Base-by-base conservation (phyloP, 1,139 yeast species). In the Hyphopichia khmerensis region DNA sequence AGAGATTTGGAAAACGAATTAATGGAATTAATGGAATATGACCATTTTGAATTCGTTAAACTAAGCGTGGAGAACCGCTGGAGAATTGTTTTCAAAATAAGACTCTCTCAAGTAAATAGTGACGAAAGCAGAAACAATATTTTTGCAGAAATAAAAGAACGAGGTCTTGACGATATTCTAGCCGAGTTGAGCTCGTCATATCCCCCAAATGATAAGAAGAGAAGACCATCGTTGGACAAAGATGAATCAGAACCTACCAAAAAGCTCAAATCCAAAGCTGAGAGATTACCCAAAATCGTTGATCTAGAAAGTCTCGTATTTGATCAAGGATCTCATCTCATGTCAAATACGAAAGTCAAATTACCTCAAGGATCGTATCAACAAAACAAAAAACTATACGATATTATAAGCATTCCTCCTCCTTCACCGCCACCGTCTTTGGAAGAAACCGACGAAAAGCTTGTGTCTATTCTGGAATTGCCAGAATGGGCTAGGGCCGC, bases 311-410 rank as follows among this genome's bases (percentile, higher is more conserved):
- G 80, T 11, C 63, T 87, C 11, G 72, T 72, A 0, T 86, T 89
- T 53, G 88, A 85, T 35, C 84, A 86, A 56, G 91, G 93, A 0
- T 73, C 86, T 1, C 87, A 80, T 51, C 64, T 84, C 9, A 77
- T 86, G 79, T 76, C 91, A 1, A 73, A 77, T 2, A 66, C 84
- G 2, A 85, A 83, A 48, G 80, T 93, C 15, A 75, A 75, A 42
- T 74, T 93, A 14, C 98, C 99, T 0, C 77, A 78, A 45, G 96
- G 96, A 1, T 85, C 98, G 0, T 87, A 79, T 56, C 91, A 87
- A 58, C 82, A 86, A 48, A 78, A 80, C 13, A 84, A 83, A 48
- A 81, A 80, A 47, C 67, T 79, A 4, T 93, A 93, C 61, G 98
- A 93, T 60, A 93, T 88, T 52, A 87, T 90, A 38, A 89, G 84